Conservation (phyloP, 148 eudicot species). For the Vaccinium vitisidaea region DNA sequence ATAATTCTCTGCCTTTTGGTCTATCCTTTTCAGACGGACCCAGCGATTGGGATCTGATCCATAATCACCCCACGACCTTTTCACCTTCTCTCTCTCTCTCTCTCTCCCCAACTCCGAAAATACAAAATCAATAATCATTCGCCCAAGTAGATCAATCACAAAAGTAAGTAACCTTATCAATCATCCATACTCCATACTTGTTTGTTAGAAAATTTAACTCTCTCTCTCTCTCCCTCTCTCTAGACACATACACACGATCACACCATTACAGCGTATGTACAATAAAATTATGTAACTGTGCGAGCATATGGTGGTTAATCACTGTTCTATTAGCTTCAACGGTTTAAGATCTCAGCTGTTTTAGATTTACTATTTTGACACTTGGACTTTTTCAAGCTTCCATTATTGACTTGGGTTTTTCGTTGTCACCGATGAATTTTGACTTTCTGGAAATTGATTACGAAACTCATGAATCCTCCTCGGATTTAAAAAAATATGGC, state of each 20-base stretch:
- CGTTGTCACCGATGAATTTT: background rate
- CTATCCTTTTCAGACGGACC: slow-evolving; percentile 5
- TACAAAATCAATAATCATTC: background rate
- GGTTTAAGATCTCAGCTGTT: background rate
- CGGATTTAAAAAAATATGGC: background rate
- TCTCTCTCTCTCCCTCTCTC: background rate
- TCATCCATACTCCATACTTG: background rate
- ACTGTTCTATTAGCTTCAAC: background rate
- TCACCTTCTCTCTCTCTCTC: background rate
- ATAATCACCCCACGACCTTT: background rate
- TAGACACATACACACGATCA: no score
- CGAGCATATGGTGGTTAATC: background rate
- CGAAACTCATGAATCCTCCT: background rate
- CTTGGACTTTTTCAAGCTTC: background rate
- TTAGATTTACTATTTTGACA: background rate
- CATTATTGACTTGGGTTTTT: background rate
- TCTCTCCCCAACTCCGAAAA: background rate
- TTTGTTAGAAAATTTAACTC: background rate
- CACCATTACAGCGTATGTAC: background rate
- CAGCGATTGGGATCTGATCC: slow-evolving; percentile 10
- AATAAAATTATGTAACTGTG: background rate
- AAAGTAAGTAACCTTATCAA: background rate
- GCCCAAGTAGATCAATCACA: background rate
- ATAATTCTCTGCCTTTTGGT: background rate
- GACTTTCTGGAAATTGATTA: background rate